A percentile compares a stretch with the other conserved stretches of the same genome.
Evolutionary conservation across 257 asterid species (phyloP).

Genomic region (Solanum corneliomulleri): DNA sequence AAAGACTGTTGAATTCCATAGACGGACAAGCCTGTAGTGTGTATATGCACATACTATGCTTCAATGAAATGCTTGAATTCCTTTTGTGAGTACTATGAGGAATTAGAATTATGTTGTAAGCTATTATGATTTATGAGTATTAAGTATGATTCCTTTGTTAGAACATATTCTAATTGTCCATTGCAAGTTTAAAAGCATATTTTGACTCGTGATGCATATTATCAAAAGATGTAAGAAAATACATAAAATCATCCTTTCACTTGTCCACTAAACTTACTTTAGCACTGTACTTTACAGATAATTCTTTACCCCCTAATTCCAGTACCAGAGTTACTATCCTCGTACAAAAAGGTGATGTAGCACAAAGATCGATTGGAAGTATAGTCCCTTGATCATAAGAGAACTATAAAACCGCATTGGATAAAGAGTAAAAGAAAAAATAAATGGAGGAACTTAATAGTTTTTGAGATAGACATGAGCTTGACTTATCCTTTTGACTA

Average conservation of each 20-base stretch:
- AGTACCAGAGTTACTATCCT: background rate
- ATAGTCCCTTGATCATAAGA: background rate
- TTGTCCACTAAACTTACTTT: background rate
- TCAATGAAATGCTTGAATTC: background rate
- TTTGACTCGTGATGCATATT: background rate
- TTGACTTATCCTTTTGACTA: background rate
- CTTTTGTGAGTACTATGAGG: background rate
- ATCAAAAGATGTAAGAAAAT: background rate
- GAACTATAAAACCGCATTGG: background rate
- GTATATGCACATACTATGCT: background rate
- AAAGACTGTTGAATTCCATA: background rate
- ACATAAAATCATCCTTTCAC: background rate
- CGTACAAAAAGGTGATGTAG: background rate
- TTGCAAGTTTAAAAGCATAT: background rate
- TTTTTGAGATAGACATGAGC: background rate
- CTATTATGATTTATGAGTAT: background rate
- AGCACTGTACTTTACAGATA: background rate
- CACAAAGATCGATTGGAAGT: background rate
- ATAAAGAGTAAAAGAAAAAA: background rate
- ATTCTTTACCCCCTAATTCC: background rate
- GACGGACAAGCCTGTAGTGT: background rate
- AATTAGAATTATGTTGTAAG: background rate
- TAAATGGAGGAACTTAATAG: background rate
- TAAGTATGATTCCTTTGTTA: background rate
- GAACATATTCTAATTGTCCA: background rate